Conservation (phyloP, 257 asterid species). For the Primulina tabacum region DNA sequence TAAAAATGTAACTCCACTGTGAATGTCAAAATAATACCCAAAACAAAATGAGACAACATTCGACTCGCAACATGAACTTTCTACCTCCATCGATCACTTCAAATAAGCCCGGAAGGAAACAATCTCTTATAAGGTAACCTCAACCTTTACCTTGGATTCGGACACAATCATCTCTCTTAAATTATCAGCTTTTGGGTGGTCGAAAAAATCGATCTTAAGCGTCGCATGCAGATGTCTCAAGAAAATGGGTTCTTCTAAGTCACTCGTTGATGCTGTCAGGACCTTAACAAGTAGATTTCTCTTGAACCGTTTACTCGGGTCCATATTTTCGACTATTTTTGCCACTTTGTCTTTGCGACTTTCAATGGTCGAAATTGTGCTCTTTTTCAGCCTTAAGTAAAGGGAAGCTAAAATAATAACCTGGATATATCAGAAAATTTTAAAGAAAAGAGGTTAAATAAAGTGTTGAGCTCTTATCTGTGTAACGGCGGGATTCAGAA, state of each 20-base stretch:
- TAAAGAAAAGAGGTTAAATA: conserved; percentile 5
- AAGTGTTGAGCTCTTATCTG: neutral
- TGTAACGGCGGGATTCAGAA: neutral
- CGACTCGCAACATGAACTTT: conserved; percentile 8
- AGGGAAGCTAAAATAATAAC: conserved; percentile 62
- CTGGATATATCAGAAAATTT: conserved; percentile 36
- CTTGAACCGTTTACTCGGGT: conserved; percentile 38
- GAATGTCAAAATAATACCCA: neutral
- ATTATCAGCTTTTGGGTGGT: conserved; percentile 64
- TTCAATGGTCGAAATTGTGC: conserved; percentile 26
- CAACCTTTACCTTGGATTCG: conserved; percentile 51
- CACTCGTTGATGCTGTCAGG: conserved; percentile 42
- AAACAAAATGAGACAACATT: neutral
- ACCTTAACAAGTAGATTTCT: conserved; percentile 46
- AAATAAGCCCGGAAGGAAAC: neutral
- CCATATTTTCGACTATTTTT: conserved; percentile 52
- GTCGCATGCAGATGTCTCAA: conserved; percentile 63
- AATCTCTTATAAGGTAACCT: conserved; percentile 39
- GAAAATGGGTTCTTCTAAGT: conserved; percentile 53
- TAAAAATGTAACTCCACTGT: neutral
- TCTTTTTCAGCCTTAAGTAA: conserved; percentile 59
- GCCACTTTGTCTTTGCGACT: conserved; percentile 36
- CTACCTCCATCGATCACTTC: neutral
- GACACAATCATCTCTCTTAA: conserved; percentile 51
- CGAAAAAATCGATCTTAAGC: conserved; percentile 46